Base-by-base conservation (phyloP, 2,329 filamentous ascomycete species). In the Aureobasidium mangrovei region DNA sequence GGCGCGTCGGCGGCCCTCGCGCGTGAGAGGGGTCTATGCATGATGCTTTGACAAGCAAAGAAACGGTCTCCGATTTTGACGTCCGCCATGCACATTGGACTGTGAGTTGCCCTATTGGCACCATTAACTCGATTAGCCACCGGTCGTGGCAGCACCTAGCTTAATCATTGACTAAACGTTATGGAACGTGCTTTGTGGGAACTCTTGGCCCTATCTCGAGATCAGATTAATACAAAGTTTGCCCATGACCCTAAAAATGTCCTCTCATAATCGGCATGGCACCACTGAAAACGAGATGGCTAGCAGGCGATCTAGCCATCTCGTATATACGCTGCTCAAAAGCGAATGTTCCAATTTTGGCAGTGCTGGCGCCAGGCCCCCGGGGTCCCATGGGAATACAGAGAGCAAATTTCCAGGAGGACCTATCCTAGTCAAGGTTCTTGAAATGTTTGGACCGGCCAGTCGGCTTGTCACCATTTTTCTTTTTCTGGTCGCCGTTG, bases 11-110 rank as follows among this genome's bases (percentile, higher is more conserved):
- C 46, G 46, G 46, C 18, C 46, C 46, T 35, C 46, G 46, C 46
- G 35, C 32, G 38, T 29, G 47, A 28, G 6, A 27, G 47, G 33
- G 42, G 47, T 51, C 47, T 35, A 51, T 51, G 47, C 47, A 18
- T 18, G 18, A 18, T 18, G 18, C 18, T 18, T 51, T 51, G 32
- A 26, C 38, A 49, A 49, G 46, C 46, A 49, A 48, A 33, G 28
- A 49, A 49, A 41, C 36, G 29, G 18, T 33, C 46, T 42, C 7
- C 38, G 33, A 42, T 32, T 47, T 31, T 35, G 38, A 51, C 47
- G 47, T 42, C 33, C 38, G 18, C 38, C 47, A 51, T 51, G 47
- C 47, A 51, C 18, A 18, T 18, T 18, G 18, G 18, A 18, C 18
- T 18, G 18, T 18, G 18, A 18, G 18, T 18, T 18, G 18, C 18